Base-by-base conservation (phyloP, 2,329 filamentous ascomycete species). In the Daldinia sp. region DNA sequence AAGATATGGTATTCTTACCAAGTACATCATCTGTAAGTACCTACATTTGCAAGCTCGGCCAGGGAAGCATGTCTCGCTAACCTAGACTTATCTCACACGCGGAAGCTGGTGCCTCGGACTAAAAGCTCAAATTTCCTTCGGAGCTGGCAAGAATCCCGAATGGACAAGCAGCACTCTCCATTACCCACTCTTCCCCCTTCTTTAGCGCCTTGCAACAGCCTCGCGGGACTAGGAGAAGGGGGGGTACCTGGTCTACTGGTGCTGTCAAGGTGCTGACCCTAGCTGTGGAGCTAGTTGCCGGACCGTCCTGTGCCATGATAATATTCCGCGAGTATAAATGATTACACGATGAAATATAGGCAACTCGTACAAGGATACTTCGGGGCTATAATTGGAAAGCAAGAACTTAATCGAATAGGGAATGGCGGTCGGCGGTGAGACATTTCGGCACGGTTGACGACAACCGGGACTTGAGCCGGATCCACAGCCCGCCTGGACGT, bases 141-240 rank as follows among this genome's bases (percentile, higher is more conserved):
- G 58, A 43, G 27, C 59, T 64, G 67, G 65, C 62, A 70, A 53
- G 66, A 65, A 37, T 70, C 63, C 68, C 68, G 68, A 68, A 63
- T 70, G 68, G 68, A 66, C 51, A n/a, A n/a, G 49, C 35, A 60
- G 52, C 56, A 11, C 58, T 59, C 56, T 49, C 55, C 45, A 61
- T 60, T 59, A 47, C 56, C 58, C 63, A 64, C 56, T 61, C 57
- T 54, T 60, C 51, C 58, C 51, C 61, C 58, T 58, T 64, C 58
- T 61, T 57, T 62, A 66, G 55, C 63, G 62, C 60, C 55, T 63
- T 53, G 60, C 48, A 66, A 58, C 59, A 67, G 65, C 59, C 63
- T 68, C 59, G 59, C 51, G 63, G 54, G 34, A 57, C 45, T 48
- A 51, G 56, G 49, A 53, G 63, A 63, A 61, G 63, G 49, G 62